A percentile compares a stretch with the other conserved stretches of the same genome.
Conservation (phyloP, 805 yeast species). For the Nakazawaea sp. region DNA sequence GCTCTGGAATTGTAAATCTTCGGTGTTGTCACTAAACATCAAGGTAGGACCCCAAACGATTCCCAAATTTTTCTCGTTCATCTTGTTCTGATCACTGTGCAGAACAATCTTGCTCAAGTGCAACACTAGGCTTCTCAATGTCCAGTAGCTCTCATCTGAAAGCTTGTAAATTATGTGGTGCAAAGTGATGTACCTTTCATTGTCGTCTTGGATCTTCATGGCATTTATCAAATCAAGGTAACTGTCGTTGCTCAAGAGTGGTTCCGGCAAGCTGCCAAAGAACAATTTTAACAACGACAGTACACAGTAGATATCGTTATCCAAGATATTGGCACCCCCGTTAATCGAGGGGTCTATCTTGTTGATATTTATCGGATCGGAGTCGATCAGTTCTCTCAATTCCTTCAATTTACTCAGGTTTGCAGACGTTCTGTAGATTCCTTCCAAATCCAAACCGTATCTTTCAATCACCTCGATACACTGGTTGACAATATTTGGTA, state of each 20-base stretch:
- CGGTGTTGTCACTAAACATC: conserved; percentile 62
- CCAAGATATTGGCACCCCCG: conserved; percentile 47
- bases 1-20: conserved; percentile 71
- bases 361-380: conserved; percentile 58
- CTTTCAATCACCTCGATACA: conserved; percentile 83
- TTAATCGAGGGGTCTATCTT: conserved; percentile 34
- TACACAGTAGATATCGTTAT: conserved; percentile 81
- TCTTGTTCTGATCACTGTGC: conserved; percentile 59
- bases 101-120: conserved; percentile 73
- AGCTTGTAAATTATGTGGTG: conserved; percentile 85
- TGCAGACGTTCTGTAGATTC: conserved; percentile 84
- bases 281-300: conserved; percentile 82
- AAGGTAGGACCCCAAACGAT: conserved; percentile 95
- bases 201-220: conserved; percentile 57
- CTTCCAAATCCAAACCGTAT: conserved; percentile 81
- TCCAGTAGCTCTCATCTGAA: conserved; percentile 94
- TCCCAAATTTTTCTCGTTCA: conserved; percentile 76
- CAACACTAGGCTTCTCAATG: conserved; percentile 75
- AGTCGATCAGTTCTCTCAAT: conserved; percentile 63
- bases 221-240: conserved; percentile 61
- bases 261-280: conserved; percentile 82
- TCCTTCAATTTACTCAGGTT: conserved; percentile 68
- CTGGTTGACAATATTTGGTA: conserved; percentile 83
- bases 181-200: conserved; percentile 58
- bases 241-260: conserved; percentile 63